Evolutionary conservation across 352 stramenopile species (phyloP).

Genomic region (Thalassiosira gravida): DNA sequence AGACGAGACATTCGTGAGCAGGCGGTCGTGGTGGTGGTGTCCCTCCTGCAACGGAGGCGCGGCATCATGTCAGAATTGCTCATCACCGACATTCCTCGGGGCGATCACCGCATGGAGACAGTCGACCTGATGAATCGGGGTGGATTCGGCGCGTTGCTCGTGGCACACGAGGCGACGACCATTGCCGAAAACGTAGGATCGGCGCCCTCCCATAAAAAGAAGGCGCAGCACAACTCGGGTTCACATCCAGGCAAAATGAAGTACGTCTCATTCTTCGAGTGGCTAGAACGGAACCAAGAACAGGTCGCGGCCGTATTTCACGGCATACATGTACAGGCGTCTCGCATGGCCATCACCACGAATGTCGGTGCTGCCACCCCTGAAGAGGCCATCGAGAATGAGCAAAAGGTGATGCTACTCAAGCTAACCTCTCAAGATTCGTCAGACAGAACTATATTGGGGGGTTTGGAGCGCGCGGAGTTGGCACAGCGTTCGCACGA

Average conservation of each 20-base stretch:
- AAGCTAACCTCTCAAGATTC: constrained; percentile 77
- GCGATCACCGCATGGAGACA: constrained; percentile 70
- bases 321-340: constrained; percentile 68
- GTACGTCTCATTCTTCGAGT: constrained; percentile 85
- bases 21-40: constrained; percentile 73
- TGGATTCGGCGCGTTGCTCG: constrained; percentile 80
- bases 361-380: constrained; percentile 60
- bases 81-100: constrained; percentile 74
- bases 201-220: constrained; percentile 20
- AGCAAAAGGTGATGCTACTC: constrained; percentile 81
- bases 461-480: constrained; percentile 76
- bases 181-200: constrained; percentile 65
- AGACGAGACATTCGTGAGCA: constrained; percentile 72
- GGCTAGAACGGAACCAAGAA: constrained; percentile 78
- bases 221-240: constrained; percentile 2
- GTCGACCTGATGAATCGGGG: constrained; percentile 85
- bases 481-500: constrained; percentile 75
- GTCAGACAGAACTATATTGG: constrained; percentile 79
- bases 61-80: constrained; percentile 84
- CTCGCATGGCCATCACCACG: constrained; percentile 60
- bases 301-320: constrained; percentile 82
- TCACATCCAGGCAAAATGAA: constrained; percentile 56
- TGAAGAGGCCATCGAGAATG: constrained; percentile 81
- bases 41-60: constrained; percentile 71
- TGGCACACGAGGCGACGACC: constrained; percentile 78